Evolutionary conservation across 768 basidiomycete species (phyloP), one percentile per base, ranked within the genome.

Genomic region (Termitomyces sp.): DNA sequence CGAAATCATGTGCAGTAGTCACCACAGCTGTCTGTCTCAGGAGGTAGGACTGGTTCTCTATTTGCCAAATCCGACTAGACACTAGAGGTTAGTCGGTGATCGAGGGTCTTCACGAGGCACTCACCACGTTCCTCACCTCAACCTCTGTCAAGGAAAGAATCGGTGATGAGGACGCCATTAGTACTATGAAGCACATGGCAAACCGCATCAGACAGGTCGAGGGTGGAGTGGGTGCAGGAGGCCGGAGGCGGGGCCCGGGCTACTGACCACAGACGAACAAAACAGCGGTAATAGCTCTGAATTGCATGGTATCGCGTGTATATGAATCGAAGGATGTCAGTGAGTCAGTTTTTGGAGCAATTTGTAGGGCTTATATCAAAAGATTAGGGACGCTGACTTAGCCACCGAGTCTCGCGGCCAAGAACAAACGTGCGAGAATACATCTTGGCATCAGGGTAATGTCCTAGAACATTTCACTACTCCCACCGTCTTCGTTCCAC

Each of bases 231-330:
- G 36, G 26, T n/a, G n/a, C n/a, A n/a, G n/a, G n/a, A n/a, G n/a
- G n/a, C n/a, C n/a, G n/a, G n/a, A n/a, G n/a, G n/a, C n/a, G n/a
- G n/a, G n/a, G n/a, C n/a, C n/a, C n/a, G 26, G 45, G 52, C 5
- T n/a, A 67, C 69, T 64, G 53, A 72, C 73, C 62, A 65, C 64
- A 71, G 27, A 64, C 64, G 51, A 71, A 57, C 58, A 72, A 34
- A 47, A 69, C 40, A 61, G 64, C 56, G 53, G 65, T 56, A 59
- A 68, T 53, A 46, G 65, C 22, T 43, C 55, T 69, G 65, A 68
- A 64, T 47, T 72, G 70, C 72, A 74, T 74, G 59, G 62, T 63
- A 18, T 43, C 26, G 51, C 10, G 56, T 26, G 26, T 27, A 27
- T 27, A 42, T 24, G 12, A 42, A 27, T 32, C 45, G 27, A 24